These are phyloP conservation scores for Pholiota conissans DNA, from an alignment of 768 basidiomycete species.

Conservation along the genomic window DNA sequence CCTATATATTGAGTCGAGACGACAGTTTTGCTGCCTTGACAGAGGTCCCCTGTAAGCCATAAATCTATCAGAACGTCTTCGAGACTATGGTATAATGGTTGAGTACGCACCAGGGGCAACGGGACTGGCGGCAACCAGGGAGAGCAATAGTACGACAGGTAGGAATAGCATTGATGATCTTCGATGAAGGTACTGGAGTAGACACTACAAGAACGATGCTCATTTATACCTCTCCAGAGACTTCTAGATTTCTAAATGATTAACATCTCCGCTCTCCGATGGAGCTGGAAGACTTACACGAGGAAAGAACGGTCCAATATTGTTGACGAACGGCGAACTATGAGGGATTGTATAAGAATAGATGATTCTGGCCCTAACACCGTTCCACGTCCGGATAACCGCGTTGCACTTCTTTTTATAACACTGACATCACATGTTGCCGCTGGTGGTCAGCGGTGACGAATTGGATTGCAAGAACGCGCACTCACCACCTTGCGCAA, in stretches of 20 bases:
- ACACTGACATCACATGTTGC: too few species aligned
- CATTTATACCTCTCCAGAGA: not conserved
- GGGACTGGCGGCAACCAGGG: not conserved
- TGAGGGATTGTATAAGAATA: too few species aligned
- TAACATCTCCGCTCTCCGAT: not conserved
- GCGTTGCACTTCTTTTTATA: too few species aligned
- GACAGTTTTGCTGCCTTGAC: slow-evolving; percentile 10
- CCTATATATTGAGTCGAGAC: slow-evolving; percentile 30
- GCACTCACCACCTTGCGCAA: too few species aligned
- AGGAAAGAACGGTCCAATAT: not conserved
- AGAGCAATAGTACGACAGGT: not conserved
- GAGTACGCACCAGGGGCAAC: not conserved
- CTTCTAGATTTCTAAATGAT: not conserved
- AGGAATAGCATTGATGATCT: not conserved
- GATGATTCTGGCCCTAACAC: too few species aligned
- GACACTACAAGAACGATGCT: too few species aligned
- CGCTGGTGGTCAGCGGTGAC: too few species aligned
- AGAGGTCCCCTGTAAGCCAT: slow-evolving; percentile 4
- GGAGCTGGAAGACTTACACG: not conserved
- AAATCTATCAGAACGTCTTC: too few species aligned
- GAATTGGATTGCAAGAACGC: too few species aligned
- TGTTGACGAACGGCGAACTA: not conserved
- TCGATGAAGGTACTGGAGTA: too few species aligned
- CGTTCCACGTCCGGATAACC: too few species aligned
- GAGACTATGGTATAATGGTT: too few species aligned